phyloP scores from a whole-genome alignment of 2,329 filamentous ascomycete genomes.

The Fusarium nodosum region DNA sequence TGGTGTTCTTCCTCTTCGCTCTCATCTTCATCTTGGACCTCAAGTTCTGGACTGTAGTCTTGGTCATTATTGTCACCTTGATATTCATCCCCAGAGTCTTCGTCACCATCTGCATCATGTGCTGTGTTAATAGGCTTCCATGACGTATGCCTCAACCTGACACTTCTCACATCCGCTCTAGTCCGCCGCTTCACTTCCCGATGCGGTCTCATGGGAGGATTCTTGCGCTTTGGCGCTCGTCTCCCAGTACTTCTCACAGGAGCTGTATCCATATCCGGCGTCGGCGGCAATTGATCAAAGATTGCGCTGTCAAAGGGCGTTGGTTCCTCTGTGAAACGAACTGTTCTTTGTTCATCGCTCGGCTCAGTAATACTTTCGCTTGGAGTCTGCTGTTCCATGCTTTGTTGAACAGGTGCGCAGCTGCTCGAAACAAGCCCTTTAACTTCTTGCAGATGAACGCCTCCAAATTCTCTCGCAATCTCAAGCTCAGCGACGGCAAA shows the following conservation, averaged over 20 bases:
- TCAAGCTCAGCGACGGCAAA: slow-evolving; percentile 11
- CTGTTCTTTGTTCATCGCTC: not conserved
- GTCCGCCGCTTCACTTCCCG: not conserved
- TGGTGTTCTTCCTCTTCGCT: not conserved
- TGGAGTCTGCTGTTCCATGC: not conserved
- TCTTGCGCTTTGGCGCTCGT: slow-evolving; percentile 23
- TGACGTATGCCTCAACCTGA: not conserved
- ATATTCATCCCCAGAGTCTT: not conserved
- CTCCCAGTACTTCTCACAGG: slow-evolving; percentile 38
- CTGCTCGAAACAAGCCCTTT: not conserved
- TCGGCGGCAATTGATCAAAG: slow-evolving; percentile 33
- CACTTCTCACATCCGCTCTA: not conserved
- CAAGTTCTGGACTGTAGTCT: slow-evolving; percentile 1
- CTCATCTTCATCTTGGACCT: slow-evolving; percentile 3
- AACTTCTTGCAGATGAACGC: slow-evolving; percentile 12
- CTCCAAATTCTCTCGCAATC: slow-evolving; percentile 30
- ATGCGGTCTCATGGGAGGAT: not conserved
- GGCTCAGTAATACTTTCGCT: not conserved
- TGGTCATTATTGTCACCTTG: not conserved
- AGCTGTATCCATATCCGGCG: slow-evolving; percentile 13
- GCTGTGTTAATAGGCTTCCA: slow-evolving; percentile 18
- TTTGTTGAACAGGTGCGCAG: not conserved
- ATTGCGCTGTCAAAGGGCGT: not conserved
- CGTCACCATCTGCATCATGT: not conserved
- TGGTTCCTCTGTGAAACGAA: not conserved